Evolutionary conservation across 2,329 filamentous ascomycete species (phyloP).

Genomic region (Claviceps pusilla): DNA sequence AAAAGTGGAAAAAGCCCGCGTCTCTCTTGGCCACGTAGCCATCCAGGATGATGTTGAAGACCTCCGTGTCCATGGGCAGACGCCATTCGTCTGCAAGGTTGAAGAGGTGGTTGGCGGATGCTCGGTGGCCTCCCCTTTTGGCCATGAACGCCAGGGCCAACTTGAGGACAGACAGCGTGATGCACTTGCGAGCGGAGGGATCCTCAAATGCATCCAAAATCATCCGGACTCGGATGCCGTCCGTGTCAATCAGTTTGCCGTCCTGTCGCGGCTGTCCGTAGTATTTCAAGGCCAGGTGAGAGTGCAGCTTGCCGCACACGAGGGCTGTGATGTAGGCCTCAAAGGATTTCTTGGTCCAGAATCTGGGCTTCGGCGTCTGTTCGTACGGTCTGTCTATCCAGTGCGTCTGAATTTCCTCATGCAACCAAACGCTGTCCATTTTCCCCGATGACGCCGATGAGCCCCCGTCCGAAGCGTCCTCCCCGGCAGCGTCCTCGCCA

Average conservation of each 20-base stretch:
- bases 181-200: conserved; percentile 15
- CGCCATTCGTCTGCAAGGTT: conserved; percentile 20
- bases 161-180: conserved; percentile 27
- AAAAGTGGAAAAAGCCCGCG: conserved; percentile 24
- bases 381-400: conserved; percentile 22
- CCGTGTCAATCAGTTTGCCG: conserved; percentile 20
- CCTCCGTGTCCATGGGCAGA: conserved; percentile 28
- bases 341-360: conserved; percentile 28
- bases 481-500: conserved; percentile 7
- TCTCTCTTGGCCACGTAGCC: conserved; percentile 25
- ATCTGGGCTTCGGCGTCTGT: conserved; percentile 21
- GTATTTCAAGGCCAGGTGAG: conserved; percentile 18
- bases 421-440: conserved; percentile 19
- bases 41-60: conserved; percentile 33
- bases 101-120: conserved; percentile 22
- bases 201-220: conserved; percentile 26
- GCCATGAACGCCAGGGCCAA: conserved; percentile 29
- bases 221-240: conserved; percentile 23
- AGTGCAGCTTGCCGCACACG: conserved; percentile 21
- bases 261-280: conserved; percentile 18
- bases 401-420: conserved; percentile 17
- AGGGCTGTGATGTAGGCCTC: conserved; percentile 27
- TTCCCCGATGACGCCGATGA: conserved; percentile 10
- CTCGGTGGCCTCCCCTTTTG: conserved; percentile 19
- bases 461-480: conserved; percentile 11